Evolutionary conservation across 2,329 filamentous ascomycete species (phyloP), one percentile per base, ranked within the genome.

Genomic region (Didymella segeticola): DNA sequence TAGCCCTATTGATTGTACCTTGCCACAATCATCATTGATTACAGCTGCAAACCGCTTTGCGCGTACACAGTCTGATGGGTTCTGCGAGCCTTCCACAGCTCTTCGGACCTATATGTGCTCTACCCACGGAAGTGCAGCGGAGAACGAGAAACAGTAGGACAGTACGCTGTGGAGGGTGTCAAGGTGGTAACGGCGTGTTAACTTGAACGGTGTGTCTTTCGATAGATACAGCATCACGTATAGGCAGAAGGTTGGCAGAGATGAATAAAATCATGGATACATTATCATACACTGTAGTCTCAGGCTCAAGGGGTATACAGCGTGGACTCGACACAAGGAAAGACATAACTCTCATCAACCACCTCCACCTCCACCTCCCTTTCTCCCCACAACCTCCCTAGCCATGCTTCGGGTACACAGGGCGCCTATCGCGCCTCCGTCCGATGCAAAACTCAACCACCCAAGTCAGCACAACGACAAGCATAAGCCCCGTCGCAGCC

Each of bases 401-500:
- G 3, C 63, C 66, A 38, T 67, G 64, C 59, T 68, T 68, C 6
- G 58, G 47, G 37, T 60, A 64, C 5, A 22, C 46, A 12, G 42
- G 22, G 43, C 42, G 51, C 55, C 45, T 64, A 34, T 54, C 54
- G 12, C 57, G 43, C 33, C 64, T 55, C 26, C 62, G 55, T 4
- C 69, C 69, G 20, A 65, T 53, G 41, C 70, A 73, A 29, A 64
- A 62, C 61, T 72, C 70, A 0, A 67, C 60, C 7, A 64, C 51
- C 72, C 71, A 75, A 5, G 51, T 47, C 19, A 69, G 4, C 3
- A 69, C 33, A 2, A 71, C 72, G 1, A 77, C 14, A 58, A 79
- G 67, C 76, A 81, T 78, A 3, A 79, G 46, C 0, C 58, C 78
- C 0, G 81, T 82, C 0, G 83, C 80, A 2, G 80, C 79, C 86